phyloP scores from a whole-genome alignment of 2,329 filamentous ascomycete genomes.

The Torrubiellomyces zombiae region DNA sequence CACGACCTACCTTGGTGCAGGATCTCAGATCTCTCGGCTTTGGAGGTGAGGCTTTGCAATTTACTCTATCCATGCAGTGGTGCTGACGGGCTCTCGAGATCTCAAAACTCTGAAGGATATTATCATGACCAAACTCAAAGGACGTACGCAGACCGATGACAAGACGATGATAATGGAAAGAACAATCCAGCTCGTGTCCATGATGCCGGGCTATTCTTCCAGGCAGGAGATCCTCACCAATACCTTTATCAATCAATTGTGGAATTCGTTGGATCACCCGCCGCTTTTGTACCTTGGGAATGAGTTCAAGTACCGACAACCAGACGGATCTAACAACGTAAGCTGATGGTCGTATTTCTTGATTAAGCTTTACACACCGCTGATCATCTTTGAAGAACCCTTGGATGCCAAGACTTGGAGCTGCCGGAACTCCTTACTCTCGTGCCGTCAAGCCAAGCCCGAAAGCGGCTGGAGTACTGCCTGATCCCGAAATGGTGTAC shows the following conservation, averaged over 20 bases:
- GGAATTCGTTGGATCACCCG: conserved; percentile 57
- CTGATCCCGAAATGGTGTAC: conserved; percentile 47
- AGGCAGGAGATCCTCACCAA: conserved; percentile 47
- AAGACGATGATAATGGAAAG: conserved; percentile 65
- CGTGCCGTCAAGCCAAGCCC: conserved; percentile 43
- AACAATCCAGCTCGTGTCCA: conserved; percentile 52
- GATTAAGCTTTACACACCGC: too few species aligned
- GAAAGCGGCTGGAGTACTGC: conserved; percentile 44
- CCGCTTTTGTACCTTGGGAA: conserved; percentile 48
- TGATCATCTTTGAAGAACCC: too few species aligned
- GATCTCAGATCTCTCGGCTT: conserved; percentile 40
- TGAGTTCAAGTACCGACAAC: conserved; percentile 46
- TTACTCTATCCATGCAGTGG: conserved; percentile 7
- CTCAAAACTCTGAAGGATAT: conserved; percentile 45
- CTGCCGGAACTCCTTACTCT: conserved; percentile 50
- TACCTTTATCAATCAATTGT: conserved; percentile 50
- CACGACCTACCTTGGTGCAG: conserved; percentile 31
- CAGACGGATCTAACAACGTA: conserved; percentile 55
- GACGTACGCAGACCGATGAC: conserved; percentile 49
- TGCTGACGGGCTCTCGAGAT: conserved; percentile 20
- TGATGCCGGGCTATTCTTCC: conserved; percentile 44
- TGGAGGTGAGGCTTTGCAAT: conserved; percentile 28
- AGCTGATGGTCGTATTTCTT: too few species aligned
- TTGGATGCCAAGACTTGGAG: conserved; percentile 46
- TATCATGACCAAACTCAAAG: conserved; percentile 44